These are phyloP conservation scores for Fusarium papillatum DNA, from an alignment of 2,329 filamentous ascomycete species.

Conservation along the genomic window DNA sequence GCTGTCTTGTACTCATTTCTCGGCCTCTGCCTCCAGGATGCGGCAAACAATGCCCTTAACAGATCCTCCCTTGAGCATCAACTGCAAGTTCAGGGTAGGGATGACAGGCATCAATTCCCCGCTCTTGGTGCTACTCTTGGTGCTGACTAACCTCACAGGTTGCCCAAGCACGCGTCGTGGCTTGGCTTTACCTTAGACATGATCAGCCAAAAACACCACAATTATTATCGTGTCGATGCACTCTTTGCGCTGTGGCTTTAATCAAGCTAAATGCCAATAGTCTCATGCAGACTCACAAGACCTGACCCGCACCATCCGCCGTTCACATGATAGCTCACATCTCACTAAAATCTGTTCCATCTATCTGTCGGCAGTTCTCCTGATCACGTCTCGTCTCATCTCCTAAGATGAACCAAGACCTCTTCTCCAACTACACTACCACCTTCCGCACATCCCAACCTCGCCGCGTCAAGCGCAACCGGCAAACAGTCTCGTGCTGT, in stretches of 20 bases:
- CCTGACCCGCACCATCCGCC: neutral
- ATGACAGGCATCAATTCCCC: neutral
- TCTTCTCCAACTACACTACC: neutral
- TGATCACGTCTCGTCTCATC: neutral
- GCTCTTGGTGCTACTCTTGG: neutral
- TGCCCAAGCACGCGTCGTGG: neutral
- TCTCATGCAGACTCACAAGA: neutral
- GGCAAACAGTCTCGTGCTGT: slow-evolving; percentile 10
- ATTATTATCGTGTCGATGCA: neutral
- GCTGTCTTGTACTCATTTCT: neutral
- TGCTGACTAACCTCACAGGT: neutral
- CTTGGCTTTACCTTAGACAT: neutral
- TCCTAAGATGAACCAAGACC: neutral
- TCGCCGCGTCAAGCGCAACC: slow-evolving; percentile 8
- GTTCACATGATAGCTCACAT: neutral
- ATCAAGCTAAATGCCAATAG: neutral
- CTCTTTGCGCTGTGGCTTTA: neutral
- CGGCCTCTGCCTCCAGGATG: neutral
- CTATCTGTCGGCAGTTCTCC: neutral
- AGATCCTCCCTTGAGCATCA: neutral
- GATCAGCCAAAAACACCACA: neutral
- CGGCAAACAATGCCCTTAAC: neutral
- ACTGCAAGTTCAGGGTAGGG: neutral
- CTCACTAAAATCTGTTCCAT: neutral
- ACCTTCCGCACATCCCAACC: slow-evolving; percentile 7